phyloP scores from a whole-genome alignment of 768 basidiomycete genomes.

The Rubroboletus satanas region DNA sequence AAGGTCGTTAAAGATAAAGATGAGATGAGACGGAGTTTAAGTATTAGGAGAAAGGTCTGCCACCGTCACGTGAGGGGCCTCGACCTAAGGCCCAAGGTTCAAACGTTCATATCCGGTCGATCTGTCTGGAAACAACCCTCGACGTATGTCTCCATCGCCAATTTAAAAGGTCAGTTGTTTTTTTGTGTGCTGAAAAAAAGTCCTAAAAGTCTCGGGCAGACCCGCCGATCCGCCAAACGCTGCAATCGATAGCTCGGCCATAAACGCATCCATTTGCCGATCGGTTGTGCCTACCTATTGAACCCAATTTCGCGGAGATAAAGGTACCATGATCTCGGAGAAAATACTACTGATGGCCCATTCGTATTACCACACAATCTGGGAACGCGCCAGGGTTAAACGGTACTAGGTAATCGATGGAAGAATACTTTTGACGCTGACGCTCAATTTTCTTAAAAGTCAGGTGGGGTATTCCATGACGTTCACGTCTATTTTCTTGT shows the following conservation, averaged over 20 bases:
- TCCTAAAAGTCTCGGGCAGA: neutral
- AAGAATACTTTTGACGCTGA: slow-evolving; percentile 1
- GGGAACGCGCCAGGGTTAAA: slow-evolving; percentile 1
- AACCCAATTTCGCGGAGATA: slow-evolving; percentile 26
- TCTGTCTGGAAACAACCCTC: neutral
- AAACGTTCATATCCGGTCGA: neutral
- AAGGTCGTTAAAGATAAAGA: no score
- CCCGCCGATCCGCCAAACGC: neutral
- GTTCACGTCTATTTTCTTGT: neutral
- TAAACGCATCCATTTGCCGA: neutral
- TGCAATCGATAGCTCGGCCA: neutral
- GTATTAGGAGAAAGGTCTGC: no score
- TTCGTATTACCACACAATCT: slow-evolving; percentile 15
- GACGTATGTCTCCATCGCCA: neutral
- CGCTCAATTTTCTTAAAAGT: slow-evolving; percentile 5
- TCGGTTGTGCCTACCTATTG: neutral
- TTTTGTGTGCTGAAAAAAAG: neutral
- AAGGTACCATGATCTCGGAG: slow-evolving; percentile 1
- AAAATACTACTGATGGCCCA: neutral
- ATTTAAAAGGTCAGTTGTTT: neutral
- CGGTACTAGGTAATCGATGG: neutral
- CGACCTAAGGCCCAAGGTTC: neutral
- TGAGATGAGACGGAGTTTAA: no score
- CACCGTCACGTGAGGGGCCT: neutral
- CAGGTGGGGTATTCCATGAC: slow-evolving; percentile 3